Percentiles rank a stretch among this genome's conserved stretches.
Evolutionary conservation across 2,329 filamentous ascomycete species (phyloP).

Genomic region (Bretziella fagacearum): DNA sequence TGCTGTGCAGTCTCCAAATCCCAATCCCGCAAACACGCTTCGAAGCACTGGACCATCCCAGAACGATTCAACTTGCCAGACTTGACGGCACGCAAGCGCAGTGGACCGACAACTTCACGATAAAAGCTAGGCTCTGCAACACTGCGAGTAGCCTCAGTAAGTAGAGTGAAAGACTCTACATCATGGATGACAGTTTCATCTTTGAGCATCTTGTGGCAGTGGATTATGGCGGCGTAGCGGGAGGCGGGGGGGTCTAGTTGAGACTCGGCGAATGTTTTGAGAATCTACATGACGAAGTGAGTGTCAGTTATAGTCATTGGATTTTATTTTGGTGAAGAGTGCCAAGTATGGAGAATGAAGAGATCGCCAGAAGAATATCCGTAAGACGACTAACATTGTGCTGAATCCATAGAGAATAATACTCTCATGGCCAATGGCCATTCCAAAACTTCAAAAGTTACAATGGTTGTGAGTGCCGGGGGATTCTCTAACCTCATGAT

Average conservation of each 20-base stretch:
- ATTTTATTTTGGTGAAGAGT: too few species aligned
- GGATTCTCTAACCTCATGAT: constrained; percentile 31
- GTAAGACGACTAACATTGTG: too few species aligned
- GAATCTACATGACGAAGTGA: constrained; percentile 2
- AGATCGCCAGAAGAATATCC: too few species aligned
- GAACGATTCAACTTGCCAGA: constrained; percentile 37
- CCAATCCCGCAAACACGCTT: constrained; percentile 36
- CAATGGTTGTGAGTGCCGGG: neutral
- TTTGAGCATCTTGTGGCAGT: constrained; percentile 20
- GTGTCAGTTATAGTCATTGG: too few species aligned
- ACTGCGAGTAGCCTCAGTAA: constrained; percentile 35
- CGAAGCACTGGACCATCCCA: constrained; percentile 31
- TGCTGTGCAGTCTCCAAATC: constrained; percentile 24
- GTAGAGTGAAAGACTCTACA: constrained; percentile 33
- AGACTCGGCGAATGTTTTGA: constrained; percentile 6
- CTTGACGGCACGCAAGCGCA: constrained; percentile 25
- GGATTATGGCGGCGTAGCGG: constrained; percentile 8
- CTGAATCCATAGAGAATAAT: too few species aligned
- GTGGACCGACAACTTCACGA: constrained; percentile 30
- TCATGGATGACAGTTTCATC: constrained; percentile 32
- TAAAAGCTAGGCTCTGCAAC: constrained; percentile 26
- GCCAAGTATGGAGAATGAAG: too few species aligned
- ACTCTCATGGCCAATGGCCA: too few species aligned
- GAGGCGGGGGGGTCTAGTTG: constrained; percentile 5
- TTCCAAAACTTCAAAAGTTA: too few species aligned